Evolutionary conservation across 331 rosid genomes (phyloP).

Genomic region (Rosa hybrid): DNA sequence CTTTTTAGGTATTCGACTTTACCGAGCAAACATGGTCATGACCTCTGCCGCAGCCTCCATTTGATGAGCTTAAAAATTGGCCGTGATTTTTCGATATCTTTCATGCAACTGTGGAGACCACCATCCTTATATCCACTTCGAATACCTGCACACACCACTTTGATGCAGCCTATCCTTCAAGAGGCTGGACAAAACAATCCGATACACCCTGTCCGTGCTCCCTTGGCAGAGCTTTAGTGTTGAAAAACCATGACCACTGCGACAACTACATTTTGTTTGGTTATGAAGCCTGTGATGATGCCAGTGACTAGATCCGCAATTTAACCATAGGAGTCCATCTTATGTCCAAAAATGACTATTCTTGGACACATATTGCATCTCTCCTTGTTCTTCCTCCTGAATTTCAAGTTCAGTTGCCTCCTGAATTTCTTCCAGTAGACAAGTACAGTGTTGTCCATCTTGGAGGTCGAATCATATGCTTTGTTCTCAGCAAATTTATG

Average conservation of each 20-base stretch:
- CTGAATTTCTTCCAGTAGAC: neutral
- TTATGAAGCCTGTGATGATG: no score
- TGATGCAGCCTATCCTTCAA: neutral
- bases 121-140: neutral
- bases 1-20: neutral
- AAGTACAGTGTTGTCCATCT: neutral
- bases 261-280: neutral
- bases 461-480: neutral
- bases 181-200: neutral
- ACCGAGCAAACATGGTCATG: neutral
- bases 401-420: neutral
- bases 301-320: no score
- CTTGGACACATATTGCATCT: neutral
- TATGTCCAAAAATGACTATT: no score
- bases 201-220: neutral
- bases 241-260: neutral
- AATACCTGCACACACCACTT: neutral
- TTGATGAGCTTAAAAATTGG: neutral
- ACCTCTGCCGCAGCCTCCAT: neutral
- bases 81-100: no score
- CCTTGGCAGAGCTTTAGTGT: neutral
- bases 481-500: neutral
- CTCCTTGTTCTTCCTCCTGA: neutral
- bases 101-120: neutral
- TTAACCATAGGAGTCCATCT: neutral